These are phyloP conservation scores for Plasmodium yoelii DNA, from an alignment of 169 alveolate genomes.

Conservation along the genomic window DNA sequence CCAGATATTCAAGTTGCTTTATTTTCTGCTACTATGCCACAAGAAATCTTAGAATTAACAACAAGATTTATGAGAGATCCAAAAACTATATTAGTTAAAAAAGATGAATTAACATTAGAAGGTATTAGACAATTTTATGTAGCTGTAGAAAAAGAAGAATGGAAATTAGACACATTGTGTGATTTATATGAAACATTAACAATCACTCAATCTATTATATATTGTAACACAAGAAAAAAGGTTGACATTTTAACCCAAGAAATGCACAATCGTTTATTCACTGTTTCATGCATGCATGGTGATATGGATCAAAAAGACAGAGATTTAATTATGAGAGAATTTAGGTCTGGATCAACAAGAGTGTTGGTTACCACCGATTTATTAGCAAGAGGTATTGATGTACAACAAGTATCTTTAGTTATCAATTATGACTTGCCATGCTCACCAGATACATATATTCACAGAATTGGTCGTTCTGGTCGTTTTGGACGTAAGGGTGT, in stretches of 20 bases:
- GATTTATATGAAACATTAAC: conserved; percentile 98
- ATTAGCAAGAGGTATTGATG: conserved; percentile 99
- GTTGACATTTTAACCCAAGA: conserved; percentile 98
- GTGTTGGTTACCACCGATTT: conserved; percentile 98
- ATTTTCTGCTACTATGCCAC: conserved; percentile 99
- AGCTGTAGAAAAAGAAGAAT: conserved; percentile 98
- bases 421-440: conserved; percentile 99
- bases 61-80: conserved; percentile 99
- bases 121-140: conserved; percentile 98
- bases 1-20: conserved; percentile 96
- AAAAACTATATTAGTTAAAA: conserved; percentile 97
- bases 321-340: conserved; percentile 97
- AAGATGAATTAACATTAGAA: conserved; percentile 98
- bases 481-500: conserved; percentile 99
- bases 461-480: conserved; percentile 99
- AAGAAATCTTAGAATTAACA: conserved; percentile 97
- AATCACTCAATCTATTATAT: conserved; percentile 98
- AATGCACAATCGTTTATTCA: conserved; percentile 97
- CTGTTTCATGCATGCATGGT: conserved; percentile 97
- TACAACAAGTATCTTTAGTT: conserved; percentile 98
- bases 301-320: conserved; percentile 98
- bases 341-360: conserved; percentile 96
- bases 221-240: conserved; percentile 97
- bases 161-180: conserved; percentile 98
- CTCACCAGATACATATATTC: conserved; percentile 97